Evolutionary conservation across 2,329 filamentous ascomycete species (phyloP).

Genomic region (Phyllosticta paracitricarpa): DNA sequence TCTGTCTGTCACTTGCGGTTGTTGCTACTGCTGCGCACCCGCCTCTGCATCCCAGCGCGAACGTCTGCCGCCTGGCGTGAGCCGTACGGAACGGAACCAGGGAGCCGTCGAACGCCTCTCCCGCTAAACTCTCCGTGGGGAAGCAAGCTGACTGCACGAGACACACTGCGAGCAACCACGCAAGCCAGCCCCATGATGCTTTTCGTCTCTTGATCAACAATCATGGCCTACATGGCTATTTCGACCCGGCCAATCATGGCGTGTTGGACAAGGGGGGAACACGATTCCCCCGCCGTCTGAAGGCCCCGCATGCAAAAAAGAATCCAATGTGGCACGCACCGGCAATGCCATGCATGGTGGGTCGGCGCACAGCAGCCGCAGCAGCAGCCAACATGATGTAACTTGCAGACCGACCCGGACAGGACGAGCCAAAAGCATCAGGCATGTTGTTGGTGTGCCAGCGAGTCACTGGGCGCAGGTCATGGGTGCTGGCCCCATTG

Average conservation of each 20-base stretch:
- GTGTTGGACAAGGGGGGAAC: background rate
- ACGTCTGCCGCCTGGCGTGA: background rate
- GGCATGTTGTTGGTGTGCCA: background rate
- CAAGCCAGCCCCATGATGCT: background rate
- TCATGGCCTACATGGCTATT: background rate
- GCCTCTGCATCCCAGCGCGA: background rate
- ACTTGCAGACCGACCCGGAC: background rate
- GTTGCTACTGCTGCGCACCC: background rate
- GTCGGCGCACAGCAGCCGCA: background rate
- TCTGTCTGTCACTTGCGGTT: background rate
- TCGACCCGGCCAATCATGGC: background rate
- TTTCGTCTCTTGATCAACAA: background rate
- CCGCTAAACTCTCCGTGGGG: background rate
- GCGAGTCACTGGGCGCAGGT: slow-evolving; percentile 5
- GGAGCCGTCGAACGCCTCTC: background rate
- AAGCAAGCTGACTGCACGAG: background rate
- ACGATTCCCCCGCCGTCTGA: background rate
- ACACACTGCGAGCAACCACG: no score
- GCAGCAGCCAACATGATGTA: background rate
- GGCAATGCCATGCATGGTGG: background rate
- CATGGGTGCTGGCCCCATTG: slow-evolving; percentile 1
- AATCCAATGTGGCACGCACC: background rate
- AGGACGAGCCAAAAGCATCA: background rate
- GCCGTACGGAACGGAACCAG: background rate
- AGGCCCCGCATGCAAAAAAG: background rate